Base-by-base conservation (phyloP, 2,329 filamentous ascomycete species). In the Eutypella sp. region DNA sequence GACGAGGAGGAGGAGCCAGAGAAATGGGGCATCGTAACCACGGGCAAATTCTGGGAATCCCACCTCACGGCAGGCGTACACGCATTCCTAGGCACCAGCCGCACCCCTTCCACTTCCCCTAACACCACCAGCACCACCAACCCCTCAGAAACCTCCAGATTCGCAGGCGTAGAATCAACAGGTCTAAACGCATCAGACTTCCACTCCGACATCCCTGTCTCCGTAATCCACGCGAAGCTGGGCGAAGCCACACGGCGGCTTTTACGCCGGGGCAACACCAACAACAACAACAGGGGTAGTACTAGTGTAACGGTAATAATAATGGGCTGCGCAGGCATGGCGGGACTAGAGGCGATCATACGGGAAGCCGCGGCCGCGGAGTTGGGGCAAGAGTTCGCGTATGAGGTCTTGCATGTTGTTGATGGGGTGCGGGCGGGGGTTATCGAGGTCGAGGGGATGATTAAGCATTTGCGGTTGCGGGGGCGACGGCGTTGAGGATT, bases 271-370 rank as follows among this genome's bases (percentile, higher is more conserved):
- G 70, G 75, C 0, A 69, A 73, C 3, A 78, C 91, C 0, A n/a
- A n/a, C n/a, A n/a, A n/a, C n/a, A n/a, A n/a, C n/a, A n/a, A n/a
- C n/a, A n/a, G n/a, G n/a, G n/a, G n/a, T n/a, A n/a, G n/a, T n/a
- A n/a, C n/a, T n/a, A n/a, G n/a, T n/a, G n/a, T n/a, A n/a, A 71
- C 74, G 4, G 86, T 83, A 20, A 79, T 96, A 7, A 86, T 89
- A 58, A 77, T 96, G 71, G 91, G 91, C 0, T 96, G 91, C 63
- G 91, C 88, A 3, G 91, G 90, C 0, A 96, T 96, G 91, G 84
- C 85, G 1, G 91, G 90, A 0, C 76, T 96, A 67, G 86, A 93
- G 56, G 73, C 81, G 34, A 84, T 84, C 47, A 89, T 96, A 33
- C 76, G 84, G 27, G 74, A 78, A 37, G 85, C 85, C 1, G 85